Evolutionary conservation across 176 grass and related monocot genomes (phyloP), one percentile per base, ranked within the genome.

Genomic region (Triticum turgidum): DNA sequence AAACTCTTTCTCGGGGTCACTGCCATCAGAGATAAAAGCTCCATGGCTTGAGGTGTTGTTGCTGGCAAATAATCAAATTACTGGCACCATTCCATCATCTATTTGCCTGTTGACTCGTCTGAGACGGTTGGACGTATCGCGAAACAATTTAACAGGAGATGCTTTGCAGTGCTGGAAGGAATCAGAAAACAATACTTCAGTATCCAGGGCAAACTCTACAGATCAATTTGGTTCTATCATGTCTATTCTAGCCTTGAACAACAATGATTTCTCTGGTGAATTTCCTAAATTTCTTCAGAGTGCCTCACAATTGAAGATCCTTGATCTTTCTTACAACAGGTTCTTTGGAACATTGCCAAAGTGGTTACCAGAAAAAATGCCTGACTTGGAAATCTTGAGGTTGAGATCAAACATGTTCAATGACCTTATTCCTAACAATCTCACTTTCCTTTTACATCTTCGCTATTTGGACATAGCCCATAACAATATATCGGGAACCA

Each of bases 401-500:
- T 3, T 64, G 61, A 64, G 61, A 64, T 64, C 61, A 11, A 64
- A 64, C 11, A 25, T 64, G 10, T 64, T 64, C 10, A n/a, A n/a
- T n/a, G n/a, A n/a, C n/a, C n/a, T n/a, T n/a, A n/a, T n/a, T n/a
- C n/a, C n/a, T n/a, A n/a, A n/a, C n/a, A n/a, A n/a, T n/a, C n/a
- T n/a, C n/a, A n/a, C n/a, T n/a, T n/a, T n/a, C n/a, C n/a, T n/a
- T n/a, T n/a, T n/a, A n/a, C n/a, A n/a, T n/a, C n/a, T n/a, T n/a
- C n/a, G n/a, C n/a, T n/a, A n/a, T 64, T 10, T 64, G 22, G 61
- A 64, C 22, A 0, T 64, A 1, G 61, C 61, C 22, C 7, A 1
- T 25, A 88, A 88, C 37, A 77, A 78, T 51, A 65, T 92, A 20
- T 65, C 66, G 56, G 89, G 89, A 34, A 35, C 4, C 22, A 73